These are phyloP conservation scores for Triangularia verruculosa DNA, from an alignment of 2,329 filamentous ascomycete species.

Conservation along the genomic window DNA sequence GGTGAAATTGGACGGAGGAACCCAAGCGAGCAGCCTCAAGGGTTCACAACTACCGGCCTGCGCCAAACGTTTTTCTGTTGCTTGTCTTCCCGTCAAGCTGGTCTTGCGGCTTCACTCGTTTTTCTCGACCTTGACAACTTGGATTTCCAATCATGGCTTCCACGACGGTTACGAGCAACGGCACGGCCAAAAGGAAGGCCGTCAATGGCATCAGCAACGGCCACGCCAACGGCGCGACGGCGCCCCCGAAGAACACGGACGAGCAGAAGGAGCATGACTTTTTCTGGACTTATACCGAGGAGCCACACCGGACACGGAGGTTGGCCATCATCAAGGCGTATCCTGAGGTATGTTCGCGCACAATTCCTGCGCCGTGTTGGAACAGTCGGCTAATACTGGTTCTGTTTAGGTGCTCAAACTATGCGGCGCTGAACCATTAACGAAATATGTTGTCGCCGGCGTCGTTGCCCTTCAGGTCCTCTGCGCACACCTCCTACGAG, in stretches of 20 bases:
- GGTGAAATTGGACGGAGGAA: slow-evolving; percentile 13
- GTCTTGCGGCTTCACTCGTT: slow-evolving; percentile 4
- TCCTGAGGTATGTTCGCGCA: slow-evolving; percentile 65
- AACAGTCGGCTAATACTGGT: background rate
- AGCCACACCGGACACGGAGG: slow-evolving; percentile 87
- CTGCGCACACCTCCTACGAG: slow-evolving; percentile 72
- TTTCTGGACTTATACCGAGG: slow-evolving; percentile 99
- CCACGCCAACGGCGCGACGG: slow-evolving; percentile 13
- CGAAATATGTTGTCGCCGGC: slow-evolving; percentile 83
- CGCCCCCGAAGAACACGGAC: slow-evolving; percentile 38
- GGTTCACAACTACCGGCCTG: slow-evolving; percentile 7
- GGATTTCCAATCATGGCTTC: slow-evolving; percentile 17
- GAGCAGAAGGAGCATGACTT: slow-evolving; percentile 58
- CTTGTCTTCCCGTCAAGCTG: slow-evolving; percentile 8
- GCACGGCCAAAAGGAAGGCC: slow-evolving; percentile 27
- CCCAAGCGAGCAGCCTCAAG: slow-evolving; percentile 1
- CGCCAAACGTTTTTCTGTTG: background rate
- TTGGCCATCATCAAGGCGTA: slow-evolving; percentile 97
- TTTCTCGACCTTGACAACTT: slow-evolving; percentile 1
- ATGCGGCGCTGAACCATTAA: slow-evolving; percentile 91
- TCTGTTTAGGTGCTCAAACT: slow-evolving; percentile 79
- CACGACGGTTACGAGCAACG: slow-evolving; percentile 27
- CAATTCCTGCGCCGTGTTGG: background rate
- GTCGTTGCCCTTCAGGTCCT: slow-evolving; percentile 81
- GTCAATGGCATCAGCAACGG: slow-evolving; percentile 24